phyloP scores from a whole-genome alignment of 768 basidiomycete species.

The Boletus sp. region DNA sequence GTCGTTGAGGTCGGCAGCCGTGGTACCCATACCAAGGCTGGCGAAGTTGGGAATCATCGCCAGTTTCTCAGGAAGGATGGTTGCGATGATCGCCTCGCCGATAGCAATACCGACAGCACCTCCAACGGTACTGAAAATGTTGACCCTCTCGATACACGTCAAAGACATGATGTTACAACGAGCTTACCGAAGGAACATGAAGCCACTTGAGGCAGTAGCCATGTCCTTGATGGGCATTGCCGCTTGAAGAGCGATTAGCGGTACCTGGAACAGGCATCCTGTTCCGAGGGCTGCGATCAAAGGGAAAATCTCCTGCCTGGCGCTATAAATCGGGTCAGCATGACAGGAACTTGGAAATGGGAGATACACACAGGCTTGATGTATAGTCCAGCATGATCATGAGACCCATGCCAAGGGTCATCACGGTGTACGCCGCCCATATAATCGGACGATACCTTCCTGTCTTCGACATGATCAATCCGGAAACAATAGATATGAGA shows the following conservation, averaged over 20 bases:
- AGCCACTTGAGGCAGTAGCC: slow-evolving; percentile 74
- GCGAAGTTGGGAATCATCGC: slow-evolving; percentile 30
- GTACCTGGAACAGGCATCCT: slow-evolving; percentile 64
- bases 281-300: slow-evolving; percentile 63
- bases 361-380: slow-evolving; percentile 36
- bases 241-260: slow-evolving; percentile 73
- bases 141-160: not conserved
- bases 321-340: slow-evolving; percentile 36
- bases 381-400: slow-evolving; percentile 66
- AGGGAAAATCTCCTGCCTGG: slow-evolving; percentile 59
- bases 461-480: slow-evolving; percentile 53
- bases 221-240: slow-evolving; percentile 87
- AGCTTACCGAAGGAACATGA: slow-evolving; percentile 62
- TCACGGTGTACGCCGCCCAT: slow-evolving; percentile 56
- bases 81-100: slow-evolving; percentile 68
- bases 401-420: slow-evolving; percentile 65
- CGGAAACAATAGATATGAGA: slow-evolving; percentile 38
- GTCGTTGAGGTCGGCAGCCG: slow-evolving; percentile 42
- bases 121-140: slow-evolving; percentile 52
- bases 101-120: slow-evolving; percentile 69
- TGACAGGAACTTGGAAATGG: not conserved
- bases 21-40: slow-evolving; percentile 33
- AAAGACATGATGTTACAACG: not conserved
- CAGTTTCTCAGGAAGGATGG: slow-evolving; percentile 41
- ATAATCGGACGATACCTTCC: slow-evolving; percentile 60